Base-by-base conservation (phyloP, 1,284 basidiomycete species). In the Ceratobasidium sp. region DNA sequence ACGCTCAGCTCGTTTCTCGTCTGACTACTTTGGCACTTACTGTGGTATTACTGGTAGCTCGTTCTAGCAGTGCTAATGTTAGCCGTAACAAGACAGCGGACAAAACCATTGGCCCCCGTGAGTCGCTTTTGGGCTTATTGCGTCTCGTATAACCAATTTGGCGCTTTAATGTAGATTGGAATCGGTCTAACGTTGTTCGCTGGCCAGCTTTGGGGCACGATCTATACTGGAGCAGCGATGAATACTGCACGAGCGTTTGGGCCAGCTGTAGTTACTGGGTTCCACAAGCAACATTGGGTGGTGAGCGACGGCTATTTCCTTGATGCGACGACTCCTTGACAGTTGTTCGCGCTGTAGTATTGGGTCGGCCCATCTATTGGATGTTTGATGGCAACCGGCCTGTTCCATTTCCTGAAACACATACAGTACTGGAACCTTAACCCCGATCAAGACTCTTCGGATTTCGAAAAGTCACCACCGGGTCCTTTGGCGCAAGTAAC, bases 201-300 rank as follows among this genome's bases (percentile, higher is more conserved):
- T 7, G 88, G 90, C 79, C 91, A 93, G 80, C 84, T 94, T 86
- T 91, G 83, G 79, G 89, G 85, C 48, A 87, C 90, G 2, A 87
- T 85, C 79, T 91, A 88, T 81, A 91, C 90, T 0, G 90, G 91
- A 5, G 90, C 88, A 13, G 87, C 86, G 17, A 89, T 90, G 88
- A 94, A 94, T 82, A 91, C 92, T 1, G 93, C 93, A 15, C 88
- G 93, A 80, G 85, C 92, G 0, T 94, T 94, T 82, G 93, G 93
- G 0, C 93, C 93, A 0, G 91, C 92, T 2, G 91, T 90, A 17
- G 87, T 94, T 52, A 86, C 89, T 1, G 88, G 89, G 7, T 94
- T 93, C 82, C 83, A 85, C 0, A 62, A 70, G 23, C 84, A 85
- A 66, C 85, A 86, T 79, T 85, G 85, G 85, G 84, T 86, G 67